Evolutionary conservation across 108 stramenopile genomes (phyloP).

Genomic region (Skeletonema menzelii): DNA sequence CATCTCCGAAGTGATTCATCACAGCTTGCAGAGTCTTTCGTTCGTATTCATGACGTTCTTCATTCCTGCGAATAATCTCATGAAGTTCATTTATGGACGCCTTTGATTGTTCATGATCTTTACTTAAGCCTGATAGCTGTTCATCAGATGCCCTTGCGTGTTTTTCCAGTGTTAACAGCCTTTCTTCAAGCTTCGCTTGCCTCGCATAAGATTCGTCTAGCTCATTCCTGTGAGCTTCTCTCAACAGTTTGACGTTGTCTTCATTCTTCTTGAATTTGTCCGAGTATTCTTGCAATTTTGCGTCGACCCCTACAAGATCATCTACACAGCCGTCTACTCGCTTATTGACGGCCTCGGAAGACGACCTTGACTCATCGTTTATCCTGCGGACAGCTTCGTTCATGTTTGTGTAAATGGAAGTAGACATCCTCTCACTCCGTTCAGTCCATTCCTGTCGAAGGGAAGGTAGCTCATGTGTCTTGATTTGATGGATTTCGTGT

Average conservation of each 20-base stretch:
- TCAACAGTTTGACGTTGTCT: slow-evolving; percentile 12
- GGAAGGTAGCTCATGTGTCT: slow-evolving; percentile 24
- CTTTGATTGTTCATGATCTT: slow-evolving; percentile 34
- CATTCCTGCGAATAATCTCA: slow-evolving; percentile 20
- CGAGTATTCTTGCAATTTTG: slow-evolving; percentile 21
- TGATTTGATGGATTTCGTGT: slow-evolving; percentile 35
- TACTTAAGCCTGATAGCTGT: slow-evolving; percentile 10
- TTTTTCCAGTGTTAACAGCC: slow-evolving; percentile 21
- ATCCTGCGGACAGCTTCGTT: slow-evolving; percentile 19
- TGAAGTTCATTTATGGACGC: slow-evolving; percentile 15
- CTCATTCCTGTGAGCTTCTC: slow-evolving; percentile 12
- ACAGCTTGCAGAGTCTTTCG: slow-evolving; percentile 13
- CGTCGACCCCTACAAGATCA: slow-evolving; percentile 21
- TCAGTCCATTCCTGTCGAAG: slow-evolving; percentile 21
- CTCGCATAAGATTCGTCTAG: slow-evolving; percentile 25
- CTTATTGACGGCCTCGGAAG: slow-evolving; percentile 13
- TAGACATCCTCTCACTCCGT: slow-evolving; percentile 18
- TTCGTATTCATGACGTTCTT: slow-evolving; percentile 25
- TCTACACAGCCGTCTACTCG: slow-evolving; percentile 17
- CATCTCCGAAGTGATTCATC: slow-evolving; percentile 38
- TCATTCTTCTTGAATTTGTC: slow-evolving; percentile 19
- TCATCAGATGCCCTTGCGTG: background rate
- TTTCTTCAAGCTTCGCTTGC: slow-evolving; percentile 18
- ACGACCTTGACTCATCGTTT: slow-evolving; percentile 5
- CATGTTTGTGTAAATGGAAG: slow-evolving; percentile 8